Conservation (phyloP, 164 flowering plant genomes). For the Hamamelis virginiana region DNA sequence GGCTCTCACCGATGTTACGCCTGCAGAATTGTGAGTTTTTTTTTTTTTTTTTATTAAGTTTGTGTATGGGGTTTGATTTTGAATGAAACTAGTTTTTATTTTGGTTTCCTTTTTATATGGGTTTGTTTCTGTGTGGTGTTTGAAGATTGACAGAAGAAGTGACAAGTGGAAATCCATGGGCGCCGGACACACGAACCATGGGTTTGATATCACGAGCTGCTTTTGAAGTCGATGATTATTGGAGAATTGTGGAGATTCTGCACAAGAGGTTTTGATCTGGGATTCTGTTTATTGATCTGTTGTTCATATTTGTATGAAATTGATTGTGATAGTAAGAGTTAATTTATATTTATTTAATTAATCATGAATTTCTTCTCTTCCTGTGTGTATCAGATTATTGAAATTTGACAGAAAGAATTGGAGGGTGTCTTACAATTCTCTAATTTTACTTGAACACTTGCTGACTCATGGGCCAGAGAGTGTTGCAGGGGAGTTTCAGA, state of each 20-base stretch:
- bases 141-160: slow-evolving; percentile 34
- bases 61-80: slow-evolving; percentile 3
- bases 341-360: background rate
- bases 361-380: background rate
- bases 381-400: slow-evolving; percentile 14
- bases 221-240: slow-evolving; percentile 35
- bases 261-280: slow-evolving; percentile 24
- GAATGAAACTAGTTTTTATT: slow-evolving; percentile 1
- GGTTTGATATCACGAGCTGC: slow-evolving; percentile 29
- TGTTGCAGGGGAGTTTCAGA: slow-evolving; percentile 30
- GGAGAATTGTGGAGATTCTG: slow-evolving; percentile 35
- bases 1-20: slow-evolving; percentile 78
- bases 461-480: slow-evolving; percentile 41
- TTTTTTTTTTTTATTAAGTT: background rate
- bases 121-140: background rate
- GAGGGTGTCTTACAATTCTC: slow-evolving; percentile 29
- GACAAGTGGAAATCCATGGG: slow-evolving; percentile 24
- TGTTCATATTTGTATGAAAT: background rate
- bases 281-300: background rate
- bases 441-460: slow-evolving; percentile 29
- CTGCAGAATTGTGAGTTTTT: slow-evolving; percentile 59
- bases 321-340: background rate
- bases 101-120: background rate
- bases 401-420: slow-evolving; percentile 30
- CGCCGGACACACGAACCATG: slow-evolving; percentile 32